Percentiles rank a stretch among this genome's conserved stretches.
These are phyloP conservation scores for Hymenoscyphus linearis DNA, from an alignment of 2,329 filamentous ascomycete species.

Conservation along the genomic window DNA sequence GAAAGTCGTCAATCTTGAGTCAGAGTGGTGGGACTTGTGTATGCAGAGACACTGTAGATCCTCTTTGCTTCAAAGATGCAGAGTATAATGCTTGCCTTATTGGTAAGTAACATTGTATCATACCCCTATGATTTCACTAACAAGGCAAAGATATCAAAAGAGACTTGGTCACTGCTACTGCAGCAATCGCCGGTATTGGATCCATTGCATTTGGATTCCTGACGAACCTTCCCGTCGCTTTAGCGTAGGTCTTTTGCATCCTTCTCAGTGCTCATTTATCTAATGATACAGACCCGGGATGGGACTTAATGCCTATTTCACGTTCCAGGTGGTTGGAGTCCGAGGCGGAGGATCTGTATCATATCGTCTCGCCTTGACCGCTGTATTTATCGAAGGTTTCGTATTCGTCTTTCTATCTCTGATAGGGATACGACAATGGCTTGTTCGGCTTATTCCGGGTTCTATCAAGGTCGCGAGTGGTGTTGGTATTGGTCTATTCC, in stretches of 20 bases:
- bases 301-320: conserved; percentile 64
- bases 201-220: conserved; percentile 74
- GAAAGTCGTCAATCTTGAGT: conserved; percentile 64
- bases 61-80: conserved; percentile 27
- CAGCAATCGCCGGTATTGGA: conserved; percentile 70
- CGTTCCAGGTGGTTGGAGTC: conserved; percentile 60
- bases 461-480: conserved; percentile 62
- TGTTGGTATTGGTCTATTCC: conserved; percentile 59
- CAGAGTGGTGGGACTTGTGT: conserved; percentile 73
- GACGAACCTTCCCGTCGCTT: conserved; percentile 73
- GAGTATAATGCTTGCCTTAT: conserved; percentile 41
- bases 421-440: conserved; percentile 68
- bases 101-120: conserved; percentile 14
- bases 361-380: conserved; percentile 55
- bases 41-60: conserved; percentile 39
- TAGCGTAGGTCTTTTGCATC: conserved; percentile 53
- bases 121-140: conserved; percentile 5
- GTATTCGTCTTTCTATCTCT: conserved; percentile 60
- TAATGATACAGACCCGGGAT: conserved; percentile 50
- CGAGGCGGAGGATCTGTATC: conserved; percentile 52
- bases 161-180: conserved; percentile 77
- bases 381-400: conserved; percentile 60
- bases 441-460: conserved; percentile 58
- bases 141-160: conserved; percentile 52
- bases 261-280: not conserved